These are phyloP conservation scores for Flaveria sonorensis DNA, from an alignment of 129 eudicot species.

Conservation along the genomic window DNA sequence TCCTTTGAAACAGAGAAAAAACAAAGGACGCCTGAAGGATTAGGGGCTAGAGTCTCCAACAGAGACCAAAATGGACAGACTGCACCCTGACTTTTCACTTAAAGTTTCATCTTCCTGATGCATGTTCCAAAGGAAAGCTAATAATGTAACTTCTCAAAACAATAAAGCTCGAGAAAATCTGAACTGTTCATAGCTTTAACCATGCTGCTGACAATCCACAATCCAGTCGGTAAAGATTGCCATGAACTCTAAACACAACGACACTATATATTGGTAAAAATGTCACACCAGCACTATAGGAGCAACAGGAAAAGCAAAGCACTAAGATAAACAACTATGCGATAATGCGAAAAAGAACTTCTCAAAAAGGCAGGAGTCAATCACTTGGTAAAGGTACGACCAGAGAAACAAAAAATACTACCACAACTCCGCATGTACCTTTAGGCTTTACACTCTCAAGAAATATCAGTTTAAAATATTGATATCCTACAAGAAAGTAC, in stretches of 20 bases:
- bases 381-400: slow-evolving; percentile 19
- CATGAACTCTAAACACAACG: slow-evolving; percentile 52
- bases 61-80: slow-evolving; percentile 16
- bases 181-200: slow-evolving; percentile 46
- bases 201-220: slow-evolving; percentile 62
- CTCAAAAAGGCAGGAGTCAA: slow-evolving; percentile 11
- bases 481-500: slow-evolving; percentile 9
- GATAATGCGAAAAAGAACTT: slow-evolving; percentile 9
- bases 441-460: neutral
- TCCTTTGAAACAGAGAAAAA: slow-evolving; percentile 22
- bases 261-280: slow-evolving; percentile 37
- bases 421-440: slow-evolving; percentile 14
- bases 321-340: slow-evolving; percentile 27
- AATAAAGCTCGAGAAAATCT: slow-evolving; percentile 34
- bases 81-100: slow-evolving; percentile 21
- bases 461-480: neutral
- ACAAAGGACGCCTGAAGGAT: slow-evolving; percentile 7
- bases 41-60: slow-evolving; percentile 26
- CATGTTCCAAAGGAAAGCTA: slow-evolving; percentile 34
- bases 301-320: slow-evolving; percentile 6
- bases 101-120: slow-evolving; percentile 28
- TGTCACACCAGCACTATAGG: slow-evolving; percentile 31
- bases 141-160: slow-evolving; percentile 32
- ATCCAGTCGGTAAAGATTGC: slow-evolving; percentile 54
- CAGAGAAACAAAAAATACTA: slow-evolving; percentile 2